Evolutionary conservation across 2,329 filamentous ascomycete species (phyloP).

Genomic region (Cercospora sojina): DNA sequence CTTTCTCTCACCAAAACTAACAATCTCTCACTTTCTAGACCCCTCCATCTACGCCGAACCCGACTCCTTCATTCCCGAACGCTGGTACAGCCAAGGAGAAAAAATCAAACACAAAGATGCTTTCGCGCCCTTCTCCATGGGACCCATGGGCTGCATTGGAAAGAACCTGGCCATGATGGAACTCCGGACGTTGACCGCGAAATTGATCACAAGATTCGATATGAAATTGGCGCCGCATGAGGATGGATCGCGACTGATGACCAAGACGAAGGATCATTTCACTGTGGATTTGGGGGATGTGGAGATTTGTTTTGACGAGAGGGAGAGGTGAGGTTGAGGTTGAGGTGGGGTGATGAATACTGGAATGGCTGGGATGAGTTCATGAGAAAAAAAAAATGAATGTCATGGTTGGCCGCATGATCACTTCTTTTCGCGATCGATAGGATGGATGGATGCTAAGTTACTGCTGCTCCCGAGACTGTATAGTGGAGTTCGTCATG

Average conservation of each 20-base stretch:
- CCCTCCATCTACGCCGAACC: constrained; percentile 35
- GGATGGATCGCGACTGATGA: constrained; percentile 37
- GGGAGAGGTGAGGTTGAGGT: not conserved
- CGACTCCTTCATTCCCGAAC: constrained; percentile 39
- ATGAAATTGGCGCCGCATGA: constrained; percentile 41
- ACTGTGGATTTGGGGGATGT: constrained; percentile 35
- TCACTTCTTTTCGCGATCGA: not conserved
- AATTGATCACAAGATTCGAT: constrained; percentile 40
- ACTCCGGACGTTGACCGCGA: constrained; percentile 38
- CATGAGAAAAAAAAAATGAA: too few species aligned
- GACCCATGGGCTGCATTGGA: constrained; percentile 42
- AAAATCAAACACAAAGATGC: constrained; percentile 40
- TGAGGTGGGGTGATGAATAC: too few species aligned
- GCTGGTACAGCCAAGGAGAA: constrained; percentile 40
- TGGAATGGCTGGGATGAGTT: too few species aligned
- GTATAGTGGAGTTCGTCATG: not conserved
- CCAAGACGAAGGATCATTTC: constrained; percentile 41
- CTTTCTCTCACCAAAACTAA: too few species aligned
- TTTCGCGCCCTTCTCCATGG: constrained; percentile 42
- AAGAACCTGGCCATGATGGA: constrained; percentile 42
- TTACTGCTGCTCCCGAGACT: not conserved
- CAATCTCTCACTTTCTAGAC: too few species aligned
- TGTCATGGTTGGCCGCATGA: too few species aligned
- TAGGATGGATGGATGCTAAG: too few species aligned
- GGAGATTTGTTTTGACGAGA: constrained; percentile 29